These are phyloP conservation scores for Odontarrhena argentea DNA, from an alignment of 345 rosid species.

Conservation along the genomic window DNA sequence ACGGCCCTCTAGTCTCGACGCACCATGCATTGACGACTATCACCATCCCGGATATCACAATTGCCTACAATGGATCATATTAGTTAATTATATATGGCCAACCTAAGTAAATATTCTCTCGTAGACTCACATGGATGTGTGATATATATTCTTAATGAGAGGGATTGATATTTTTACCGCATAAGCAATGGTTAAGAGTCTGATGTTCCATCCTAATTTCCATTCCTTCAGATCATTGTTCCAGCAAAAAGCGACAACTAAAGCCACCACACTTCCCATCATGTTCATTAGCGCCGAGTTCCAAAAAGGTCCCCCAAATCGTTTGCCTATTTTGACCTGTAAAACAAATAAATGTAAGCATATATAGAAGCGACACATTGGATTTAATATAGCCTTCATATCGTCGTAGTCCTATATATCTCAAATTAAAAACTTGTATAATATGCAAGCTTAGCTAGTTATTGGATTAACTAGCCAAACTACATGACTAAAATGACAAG, in stretches of 20 bases:
- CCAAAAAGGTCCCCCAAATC: slow-evolving; percentile 47
- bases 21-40: slow-evolving; percentile 47
- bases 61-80: slow-evolving; percentile 37
- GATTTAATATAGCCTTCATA: neutral
- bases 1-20: slow-evolving; percentile 48
- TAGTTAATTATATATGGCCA: neutral
- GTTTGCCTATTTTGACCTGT: slow-evolving; percentile 46
- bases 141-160: neutral
- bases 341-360: neutral
- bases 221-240: slow-evolving; percentile 43
- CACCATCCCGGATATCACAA: slow-evolving; percentile 47
- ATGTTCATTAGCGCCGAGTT: slow-evolving; percentile 48
- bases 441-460: neutral
- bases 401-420: neutral
- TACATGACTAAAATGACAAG: neutral
- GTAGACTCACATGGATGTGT: neutral
- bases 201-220: slow-evolving; percentile 51
- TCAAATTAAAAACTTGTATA: neutral
- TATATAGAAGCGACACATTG: neutral
- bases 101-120: neutral
- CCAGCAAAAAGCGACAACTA: slow-evolving; percentile 37
- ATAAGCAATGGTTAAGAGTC: slow-evolving; percentile 46
- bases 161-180: slow-evolving; percentile 32
- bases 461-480: neutral
- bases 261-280: slow-evolving; percentile 45